phyloP scores from a whole-genome alignment of 257 asterid species.

The Nicotiana otophora region DNA sequence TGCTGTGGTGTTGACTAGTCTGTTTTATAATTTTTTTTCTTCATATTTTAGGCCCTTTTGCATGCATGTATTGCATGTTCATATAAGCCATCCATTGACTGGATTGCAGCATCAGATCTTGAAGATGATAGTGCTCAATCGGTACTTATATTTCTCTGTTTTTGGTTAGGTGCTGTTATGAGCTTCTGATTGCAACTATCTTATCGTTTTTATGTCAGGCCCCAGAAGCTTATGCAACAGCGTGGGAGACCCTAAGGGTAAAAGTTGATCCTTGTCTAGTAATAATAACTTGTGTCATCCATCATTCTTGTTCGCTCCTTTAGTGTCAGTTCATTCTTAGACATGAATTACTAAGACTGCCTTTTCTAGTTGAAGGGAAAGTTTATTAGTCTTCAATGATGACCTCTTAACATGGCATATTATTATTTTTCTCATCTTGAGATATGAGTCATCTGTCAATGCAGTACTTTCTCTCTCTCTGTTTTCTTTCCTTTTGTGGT shows the following conservation, averaged over 20 bases:
- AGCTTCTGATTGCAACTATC: slow-evolving; percentile 11
- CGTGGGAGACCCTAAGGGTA: slow-evolving; percentile 86
- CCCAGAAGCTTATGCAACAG: slow-evolving; percentile 75
- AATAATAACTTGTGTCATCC: background rate
- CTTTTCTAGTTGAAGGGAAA: background rate
- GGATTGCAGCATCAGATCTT: slow-evolving; percentile 99
- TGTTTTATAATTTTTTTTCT: slow-evolving; percentile 1
- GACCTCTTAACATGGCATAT: background rate
- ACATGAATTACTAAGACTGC: background rate
- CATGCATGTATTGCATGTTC: slow-evolving; percentile 95
- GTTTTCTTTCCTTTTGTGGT: background rate
- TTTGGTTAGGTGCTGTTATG: background rate
- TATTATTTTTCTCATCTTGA: background rate
- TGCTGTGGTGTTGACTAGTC: background rate
- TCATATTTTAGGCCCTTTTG: slow-evolving; percentile 67
- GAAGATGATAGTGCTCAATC: slow-evolving; percentile 68
- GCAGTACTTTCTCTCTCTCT: background rate
- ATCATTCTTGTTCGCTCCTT: background rate
- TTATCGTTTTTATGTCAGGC: slow-evolving; percentile 40
- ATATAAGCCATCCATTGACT: slow-evolving; percentile 71
- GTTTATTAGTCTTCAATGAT: background rate
- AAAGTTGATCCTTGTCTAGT: background rate
- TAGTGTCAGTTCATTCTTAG: background rate
- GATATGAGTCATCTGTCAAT: background rate
- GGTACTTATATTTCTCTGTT: slow-evolving; percentile 35